Evolutionary conservation across 176 grass and related monocot genomes (phyloP), one percentile per base, ranked within the genome.

Genomic region (Dendrocalamus sinicus): DNA sequence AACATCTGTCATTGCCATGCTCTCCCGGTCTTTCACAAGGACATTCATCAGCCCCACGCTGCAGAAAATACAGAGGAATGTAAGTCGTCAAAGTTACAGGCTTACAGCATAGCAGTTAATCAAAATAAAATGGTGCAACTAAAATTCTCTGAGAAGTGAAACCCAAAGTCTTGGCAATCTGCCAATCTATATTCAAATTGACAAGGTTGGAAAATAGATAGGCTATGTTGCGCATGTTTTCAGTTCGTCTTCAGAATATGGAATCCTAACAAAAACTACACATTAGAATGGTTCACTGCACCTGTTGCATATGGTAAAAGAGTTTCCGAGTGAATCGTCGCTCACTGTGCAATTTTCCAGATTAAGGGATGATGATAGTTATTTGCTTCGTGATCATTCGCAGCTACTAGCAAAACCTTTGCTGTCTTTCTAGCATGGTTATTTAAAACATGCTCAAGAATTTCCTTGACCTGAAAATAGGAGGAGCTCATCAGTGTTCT

Each of bases 381-480:
- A 23, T 85, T 48, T 19, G 63, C 79, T 75, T 89, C 88, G 8
- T 65, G 35, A 89, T 88, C 57, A 0, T 41, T 88, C 65, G 43
- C 81, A 4, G 66, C 72, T 79, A 97, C 79, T 53, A 97, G 70
- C 81, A 97, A 90, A 70, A 93, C 82, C 81, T 91, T 93, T 73
- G 74, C 84, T n/a, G 76, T 67, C 55, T 88, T 80, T 40, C 73
- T 74, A 75, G 47, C 68, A 69, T 88, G 74, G 3, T 71, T 73
- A 78, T 17, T 54, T 62, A 93, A 24, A 47, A 77, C 83, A 55
- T 84, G 24, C 59, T 87, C 62, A 73, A 97, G 69, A 67, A 94
- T 91, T 89, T 93, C 88, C 78, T 91, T 92, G 61, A 90, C 81
- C 95, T 97, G 84, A 63, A 94, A 91, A 77, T 19, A 32, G 30